phyloP scores from a whole-genome alignment of 2,329 filamentous ascomycete genomes.

The Penicillium sp. region DNA sequence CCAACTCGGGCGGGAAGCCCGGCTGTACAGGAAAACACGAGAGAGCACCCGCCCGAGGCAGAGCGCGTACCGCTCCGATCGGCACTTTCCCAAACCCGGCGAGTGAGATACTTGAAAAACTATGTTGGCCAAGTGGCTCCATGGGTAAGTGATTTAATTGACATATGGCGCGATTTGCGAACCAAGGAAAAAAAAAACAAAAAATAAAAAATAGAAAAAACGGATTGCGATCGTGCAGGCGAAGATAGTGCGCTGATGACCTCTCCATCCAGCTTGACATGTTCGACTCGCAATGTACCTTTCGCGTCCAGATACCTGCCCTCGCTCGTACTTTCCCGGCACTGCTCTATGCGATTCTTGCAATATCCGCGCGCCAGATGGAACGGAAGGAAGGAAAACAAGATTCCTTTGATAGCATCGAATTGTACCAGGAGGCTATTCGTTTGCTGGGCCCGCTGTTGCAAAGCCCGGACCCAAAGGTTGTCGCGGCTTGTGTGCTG shows the following conservation, averaged over 20 bases:
- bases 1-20: slow-evolving; percentile 43
- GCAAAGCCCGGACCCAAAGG: slow-evolving; percentile 48
- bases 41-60: not conserved
- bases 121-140: slow-evolving; percentile 55
- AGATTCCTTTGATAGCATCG: slow-evolving; percentile 51
- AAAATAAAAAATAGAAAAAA: too few species aligned
- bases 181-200: not conserved
- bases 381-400: slow-evolving; percentile 49
- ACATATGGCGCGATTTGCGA: not conserved
- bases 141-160: slow-evolving; percentile 40
- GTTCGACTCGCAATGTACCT: slow-evolving; percentile 54
- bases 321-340: slow-evolving; percentile 48
- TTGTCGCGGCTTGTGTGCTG: slow-evolving; percentile 54
- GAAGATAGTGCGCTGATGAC: not conserved
- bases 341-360: slow-evolving; percentile 52
- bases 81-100: slow-evolving; percentile 32
- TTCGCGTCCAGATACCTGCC: slow-evolving; percentile 52
- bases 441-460: slow-evolving; percentile 49
- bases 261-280: slow-evolving; percentile 51
- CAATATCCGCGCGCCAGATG: slow-evolving; percentile 54
- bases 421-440: slow-evolving; percentile 55
- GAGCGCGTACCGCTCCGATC: slow-evolving; percentile 11
- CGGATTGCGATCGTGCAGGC: not conserved
- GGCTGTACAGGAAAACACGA: slow-evolving; percentile 19
- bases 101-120: slow-evolving; percentile 47